Evolutionary conservation across 1,284 basidiomycete species (phyloP).

Genomic region (Lignosus rhinocerotis): DNA sequence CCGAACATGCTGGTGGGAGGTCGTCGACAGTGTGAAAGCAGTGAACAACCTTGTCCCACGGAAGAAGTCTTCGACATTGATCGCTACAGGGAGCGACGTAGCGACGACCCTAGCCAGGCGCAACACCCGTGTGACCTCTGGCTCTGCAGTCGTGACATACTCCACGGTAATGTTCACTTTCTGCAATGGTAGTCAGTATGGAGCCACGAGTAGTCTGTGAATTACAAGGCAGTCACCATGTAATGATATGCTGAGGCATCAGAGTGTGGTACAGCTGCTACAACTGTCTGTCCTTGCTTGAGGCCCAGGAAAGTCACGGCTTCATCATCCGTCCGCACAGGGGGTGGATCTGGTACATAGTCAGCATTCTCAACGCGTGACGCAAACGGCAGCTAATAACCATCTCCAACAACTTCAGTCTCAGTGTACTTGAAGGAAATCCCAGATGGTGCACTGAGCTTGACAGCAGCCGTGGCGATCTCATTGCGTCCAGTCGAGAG

Average conservation of each 20-base stretch:
- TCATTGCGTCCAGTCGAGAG: constrained; percentile 69
- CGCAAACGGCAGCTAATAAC: constrained; percentile 22
- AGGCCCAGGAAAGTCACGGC: constrained; percentile 50
- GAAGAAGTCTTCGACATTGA: constrained; percentile 88
- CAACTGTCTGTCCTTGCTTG: constrained; percentile 42
- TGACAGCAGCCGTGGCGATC: constrained; percentile 52
- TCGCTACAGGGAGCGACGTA: constrained; percentile 72
- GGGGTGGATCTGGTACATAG: constrained; percentile 10
- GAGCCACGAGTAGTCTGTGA: constrained; percentile 1
- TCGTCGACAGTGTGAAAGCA: constrained; percentile 77
- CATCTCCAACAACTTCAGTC: constrained; percentile 43
- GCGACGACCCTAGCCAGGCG: constrained; percentile 53
- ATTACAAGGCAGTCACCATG: constrained; percentile 42
- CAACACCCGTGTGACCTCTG: constrained; percentile 52
- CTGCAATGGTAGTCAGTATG: constrained; percentile 35
- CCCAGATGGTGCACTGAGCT: constrained; percentile 51
- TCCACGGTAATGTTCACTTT: constrained; percentile 62
- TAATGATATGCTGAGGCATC: constrained; percentile 56
- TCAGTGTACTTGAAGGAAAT: constrained; percentile 51
- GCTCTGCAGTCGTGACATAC: constrained; percentile 60
- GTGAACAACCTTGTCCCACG: constrained; percentile 70
- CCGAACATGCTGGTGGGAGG: constrained; percentile 69
- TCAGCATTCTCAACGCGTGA: not conserved
- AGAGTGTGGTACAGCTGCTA: constrained; percentile 62
- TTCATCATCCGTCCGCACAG: constrained; percentile 41